phyloP scores from a whole-genome alignment of 306 rosid species.

The Acacia crassicarpa region DNA sequence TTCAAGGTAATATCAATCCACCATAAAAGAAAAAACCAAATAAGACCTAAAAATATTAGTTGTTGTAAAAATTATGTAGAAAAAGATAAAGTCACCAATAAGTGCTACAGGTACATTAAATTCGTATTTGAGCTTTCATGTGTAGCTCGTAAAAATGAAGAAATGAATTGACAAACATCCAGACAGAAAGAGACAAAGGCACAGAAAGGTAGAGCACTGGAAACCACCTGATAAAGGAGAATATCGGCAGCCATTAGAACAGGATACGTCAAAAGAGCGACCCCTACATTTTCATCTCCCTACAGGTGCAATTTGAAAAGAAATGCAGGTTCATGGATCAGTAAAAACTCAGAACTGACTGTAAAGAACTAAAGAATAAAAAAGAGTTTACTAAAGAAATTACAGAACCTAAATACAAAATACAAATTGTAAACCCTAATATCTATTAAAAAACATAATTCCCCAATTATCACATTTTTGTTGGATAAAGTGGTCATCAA shows the following conservation, averaged over 20 bases:
- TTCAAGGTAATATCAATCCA: conserved; percentile 32
- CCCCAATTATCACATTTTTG: background rate
- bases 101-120: conserved; percentile 26
- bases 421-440: background rate
- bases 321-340: conserved; percentile 30
- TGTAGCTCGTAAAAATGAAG: background rate
- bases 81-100: conserved; percentile 18
- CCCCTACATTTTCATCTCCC: conserved; percentile 99
- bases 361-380: conserved; percentile 14
- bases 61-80: conserved; percentile 12
- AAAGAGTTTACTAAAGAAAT: background rate
- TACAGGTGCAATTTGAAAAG: conserved; percentile 44
- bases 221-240: conserved; percentile 88
- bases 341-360: conserved; percentile 14
- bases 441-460: conserved; percentile 1
- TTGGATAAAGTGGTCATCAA: too few species aligned
- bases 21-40: conserved; percentile 21
- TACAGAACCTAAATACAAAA: conserved; percentile 13
- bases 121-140: conserved; percentile 21
- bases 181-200: conserved; percentile 21
- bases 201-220: conserved; percentile 16
- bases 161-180: conserved; percentile 4
- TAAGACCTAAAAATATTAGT: background rate
- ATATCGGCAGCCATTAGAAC: conserved; percentile 99
- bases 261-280: conserved; percentile 95